Evolutionary conservation across 371 early-diverging fungal species (phyloP), one percentile per base, ranked within the genome.

Genomic region (Mortierella sp.): DNA sequence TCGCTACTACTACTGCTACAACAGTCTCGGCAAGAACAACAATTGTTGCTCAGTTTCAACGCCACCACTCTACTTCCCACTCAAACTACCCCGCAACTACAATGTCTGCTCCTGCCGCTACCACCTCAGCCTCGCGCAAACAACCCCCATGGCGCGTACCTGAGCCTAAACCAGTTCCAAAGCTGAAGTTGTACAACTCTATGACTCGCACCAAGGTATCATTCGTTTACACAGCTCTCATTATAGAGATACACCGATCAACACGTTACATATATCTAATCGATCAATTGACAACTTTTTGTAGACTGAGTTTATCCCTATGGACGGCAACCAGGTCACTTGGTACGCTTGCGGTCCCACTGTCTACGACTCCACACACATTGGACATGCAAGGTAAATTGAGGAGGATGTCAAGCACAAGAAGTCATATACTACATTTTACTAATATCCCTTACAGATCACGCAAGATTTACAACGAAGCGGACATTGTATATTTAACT

Each of bases 291-390:
- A 55, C 35, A 28, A 24, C 22, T 11, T 30, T 40, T 6, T 22
- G 4, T 84, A 97, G 96, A 94, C 94, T 9, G 94, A 93, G 49
- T 98, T 98, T 73, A 86, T 95, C 30, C 97, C 98, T 4, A 88
- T 86, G 40, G 83, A 88, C 5, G 95, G 95, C 39, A 93, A 94
- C 77, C 86, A 85, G 39, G 95, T 99, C 12, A 92, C 90, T 66
- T 99, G 99, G 99, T 99, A 99, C 84, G 94, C 91, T 78, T 99
- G 99, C 89, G 99, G 99, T 8, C 99, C 99, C 14, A 99, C 99
- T 10, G 99, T 99, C 22, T 99, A 99, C 83, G 99, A 99, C 85
- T 92, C 95, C 2, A 90, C 99, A 14, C 99, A 99, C 86, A 92
- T 99, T 86, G 99, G 99, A 35, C 99, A 99, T 85, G 99, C 99